phyloP scores from a whole-genome alignment of 2,329 filamentous ascomycete genomes.

The Hymenoscyphus repandus region DNA sequence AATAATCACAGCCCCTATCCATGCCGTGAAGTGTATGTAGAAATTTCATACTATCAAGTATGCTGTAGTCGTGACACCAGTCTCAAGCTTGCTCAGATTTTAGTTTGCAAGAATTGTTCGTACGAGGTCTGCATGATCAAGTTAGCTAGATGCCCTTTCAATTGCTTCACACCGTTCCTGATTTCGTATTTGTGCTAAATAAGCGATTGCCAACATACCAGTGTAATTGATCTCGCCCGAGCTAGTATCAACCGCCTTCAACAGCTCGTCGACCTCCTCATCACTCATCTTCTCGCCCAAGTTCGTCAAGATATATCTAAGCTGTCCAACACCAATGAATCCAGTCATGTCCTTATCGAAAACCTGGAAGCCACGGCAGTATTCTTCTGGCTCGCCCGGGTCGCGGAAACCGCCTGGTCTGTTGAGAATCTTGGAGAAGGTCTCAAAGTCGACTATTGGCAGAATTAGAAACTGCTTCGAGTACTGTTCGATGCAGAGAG shows the following conservation, averaged over 20 bases:
- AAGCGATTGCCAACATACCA: constrained; percentile 49
- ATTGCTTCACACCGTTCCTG: neutral
- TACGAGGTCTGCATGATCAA: constrained; percentile 59
- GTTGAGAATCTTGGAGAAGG: constrained; percentile 95
- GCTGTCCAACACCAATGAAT: constrained; percentile 94
- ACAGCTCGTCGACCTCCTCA: constrained; percentile 95
- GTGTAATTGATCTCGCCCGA: constrained; percentile 97
- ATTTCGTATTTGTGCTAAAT: neutral
- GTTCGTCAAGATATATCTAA: constrained; percentile 97
- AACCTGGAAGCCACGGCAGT: constrained; percentile 97
- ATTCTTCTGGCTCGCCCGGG: constrained; percentile 94
- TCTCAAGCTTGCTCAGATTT: constrained; percentile 18
- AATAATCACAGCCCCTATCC: constrained; percentile 17
- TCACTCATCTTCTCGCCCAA: constrained; percentile 99
- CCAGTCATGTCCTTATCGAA: constrained; percentile 99
- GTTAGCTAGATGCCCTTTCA: constrained; percentile 10
- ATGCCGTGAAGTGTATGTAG: constrained; percentile 15
- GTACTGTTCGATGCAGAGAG: neutral
- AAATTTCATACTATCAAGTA: constrained; percentile 18
- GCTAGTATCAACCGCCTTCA: constrained; percentile 96
- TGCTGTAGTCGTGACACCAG: constrained; percentile 7
- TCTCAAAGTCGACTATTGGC: constrained; percentile 85
- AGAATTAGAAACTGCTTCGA: neutral
- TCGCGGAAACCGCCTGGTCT: constrained; percentile 97
- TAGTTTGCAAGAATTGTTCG: constrained; percentile 84